Evolutionary conservation across 2,329 filamentous ascomycete species (phyloP), one percentile per base, ranked within the genome.

Genomic region (Alternaria infectoria): DNA sequence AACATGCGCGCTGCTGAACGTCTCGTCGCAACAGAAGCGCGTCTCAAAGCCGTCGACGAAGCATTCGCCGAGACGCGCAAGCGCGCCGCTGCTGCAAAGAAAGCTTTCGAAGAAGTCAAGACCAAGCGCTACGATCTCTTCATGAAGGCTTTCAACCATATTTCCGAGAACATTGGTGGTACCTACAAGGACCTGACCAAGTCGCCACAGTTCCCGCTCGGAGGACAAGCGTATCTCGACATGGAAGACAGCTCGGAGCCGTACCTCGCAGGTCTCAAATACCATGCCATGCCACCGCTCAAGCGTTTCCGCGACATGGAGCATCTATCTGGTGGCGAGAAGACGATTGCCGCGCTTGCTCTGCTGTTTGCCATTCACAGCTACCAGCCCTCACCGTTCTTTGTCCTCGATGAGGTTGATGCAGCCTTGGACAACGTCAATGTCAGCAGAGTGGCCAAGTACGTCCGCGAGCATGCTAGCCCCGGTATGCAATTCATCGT

Each of bases 271-370:
- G 96, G 96, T 30, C 93, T 99, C 81, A 97, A 97, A 77, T 99
- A 99, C 81, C 94, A 98, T 78, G 96, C 96, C 66, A 99, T 98
- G 94, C 96, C 96, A 19, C 96, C 96, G 2, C 88, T 97, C 66
- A 99, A 99, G 83, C 93, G 96, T 49, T 99, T 99, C 87, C 89
- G 96, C 73, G 96, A 99, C 80, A 99, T 99, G 96, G 96, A 99
- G 80, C 96, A 97, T 78, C 85, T 99, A 10, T 97, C 93, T 1
- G 96, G 96, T 74, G 96, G 96, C 59, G 96, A 99, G 82, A 99
- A 99, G 86, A 99, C 96, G 0, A 99, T 99, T 90, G 96, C 96
- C 2, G 96, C 96, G 13, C 85, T 99, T 43, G 96, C 96, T n/a
- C 86, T 99, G 44, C 87, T 99, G 5, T 99, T 99, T 78, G 96